phyloP scores from a whole-genome alignment of 192 early-diverging fungal genomes.

The Oehlia diaphana region DNA sequence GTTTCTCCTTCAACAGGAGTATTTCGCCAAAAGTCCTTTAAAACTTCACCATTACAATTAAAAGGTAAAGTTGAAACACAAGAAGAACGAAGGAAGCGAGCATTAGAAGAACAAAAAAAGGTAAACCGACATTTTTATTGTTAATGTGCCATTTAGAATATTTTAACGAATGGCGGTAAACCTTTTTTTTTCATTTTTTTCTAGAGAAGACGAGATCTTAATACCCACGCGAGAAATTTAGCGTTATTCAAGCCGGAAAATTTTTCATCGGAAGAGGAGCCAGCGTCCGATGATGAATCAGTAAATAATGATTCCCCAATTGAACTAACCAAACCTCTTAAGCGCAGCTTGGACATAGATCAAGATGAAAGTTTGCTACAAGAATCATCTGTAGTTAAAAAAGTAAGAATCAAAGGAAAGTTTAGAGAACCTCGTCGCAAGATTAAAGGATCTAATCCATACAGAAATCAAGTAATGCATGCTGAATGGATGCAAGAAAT shows the following conservation, averaged over 20 bases:
- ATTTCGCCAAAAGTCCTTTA: neutral
- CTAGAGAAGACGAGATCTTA: conserved; percentile 45
- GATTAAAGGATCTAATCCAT: conserved; percentile 38
- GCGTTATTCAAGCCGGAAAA: conserved; percentile 40
- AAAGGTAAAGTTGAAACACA: conserved; percentile 34
- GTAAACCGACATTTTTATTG: conserved; percentile 22
- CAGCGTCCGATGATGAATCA: conserved; percentile 28
- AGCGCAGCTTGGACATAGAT: conserved; percentile 27
- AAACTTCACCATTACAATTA: conserved; percentile 22
- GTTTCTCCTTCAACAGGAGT: neutral
- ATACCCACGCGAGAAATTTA: conserved; percentile 46
- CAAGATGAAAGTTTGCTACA: conserved; percentile 25
- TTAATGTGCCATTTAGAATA: neutral
- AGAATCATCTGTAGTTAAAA: conserved; percentile 15
- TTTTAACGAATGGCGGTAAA: neutral
- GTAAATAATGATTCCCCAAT: conserved; percentile 20
- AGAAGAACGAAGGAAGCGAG: conserved; percentile 39
- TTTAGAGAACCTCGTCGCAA: conserved; percentile 33
- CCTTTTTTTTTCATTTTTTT: neutral
- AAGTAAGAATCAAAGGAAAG: conserved; percentile 9
- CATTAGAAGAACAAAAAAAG: conserved; percentile 46
- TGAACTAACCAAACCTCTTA: conserved; percentile 28
- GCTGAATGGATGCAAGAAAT: conserved; percentile 53
- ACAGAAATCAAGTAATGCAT: conserved; percentile 60
- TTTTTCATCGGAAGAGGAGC: conserved; percentile 33